Evolutionary conservation across 2,329 filamentous ascomycete genomes (phyloP).

Genomic region (Aspergillus pseudonomiae): DNA sequence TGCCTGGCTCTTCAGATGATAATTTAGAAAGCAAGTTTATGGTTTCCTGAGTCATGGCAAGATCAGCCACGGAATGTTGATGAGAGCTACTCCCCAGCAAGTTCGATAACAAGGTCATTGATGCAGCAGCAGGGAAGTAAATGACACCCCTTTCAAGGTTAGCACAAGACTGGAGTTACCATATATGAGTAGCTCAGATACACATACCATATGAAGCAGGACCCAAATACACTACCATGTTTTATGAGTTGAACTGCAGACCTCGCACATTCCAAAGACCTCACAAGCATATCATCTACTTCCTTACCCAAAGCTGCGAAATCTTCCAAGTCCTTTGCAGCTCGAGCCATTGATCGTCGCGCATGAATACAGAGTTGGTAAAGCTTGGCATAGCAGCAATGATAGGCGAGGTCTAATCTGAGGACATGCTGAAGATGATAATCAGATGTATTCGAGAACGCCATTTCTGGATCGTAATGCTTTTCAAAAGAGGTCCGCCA

Average conservation of each 20-base stretch:
- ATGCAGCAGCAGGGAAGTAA: slow-evolving; percentile 21
- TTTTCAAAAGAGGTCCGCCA: slow-evolving; percentile 15
- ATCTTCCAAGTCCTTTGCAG: not conserved
- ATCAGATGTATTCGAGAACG: slow-evolving; percentile 5
- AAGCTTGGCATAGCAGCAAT: slow-evolving; percentile 22
- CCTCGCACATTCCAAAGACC: slow-evolving; percentile 14
- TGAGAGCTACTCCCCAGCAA: slow-evolving; percentile 2
- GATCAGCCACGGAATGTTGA: slow-evolving; percentile 3
- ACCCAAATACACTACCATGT: slow-evolving; percentile 2
- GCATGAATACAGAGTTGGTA: slow-evolving; percentile 14
- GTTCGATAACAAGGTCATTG: slow-evolving; percentile 9
- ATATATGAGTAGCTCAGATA: not conserved
- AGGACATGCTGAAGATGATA: slow-evolving; percentile 17
- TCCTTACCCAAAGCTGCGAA: not conserved
- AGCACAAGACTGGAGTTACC: not conserved
- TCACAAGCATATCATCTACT: not conserved
- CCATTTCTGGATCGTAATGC: slow-evolving; percentile 8
- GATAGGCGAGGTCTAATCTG: slow-evolving; percentile 21
- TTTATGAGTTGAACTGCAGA: slow-evolving; percentile 11
- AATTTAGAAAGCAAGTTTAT: slow-evolving; percentile 11
- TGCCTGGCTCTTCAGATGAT: slow-evolving; percentile 16
- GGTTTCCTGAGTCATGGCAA: slow-evolving; percentile 6
- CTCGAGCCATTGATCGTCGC: not conserved
- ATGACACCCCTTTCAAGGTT: slow-evolving; percentile 16
- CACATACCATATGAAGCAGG: slow-evolving; percentile 15